Conservation (phyloP, 805 yeast genomes). For the Sugiyamaella floridensis region DNA sequence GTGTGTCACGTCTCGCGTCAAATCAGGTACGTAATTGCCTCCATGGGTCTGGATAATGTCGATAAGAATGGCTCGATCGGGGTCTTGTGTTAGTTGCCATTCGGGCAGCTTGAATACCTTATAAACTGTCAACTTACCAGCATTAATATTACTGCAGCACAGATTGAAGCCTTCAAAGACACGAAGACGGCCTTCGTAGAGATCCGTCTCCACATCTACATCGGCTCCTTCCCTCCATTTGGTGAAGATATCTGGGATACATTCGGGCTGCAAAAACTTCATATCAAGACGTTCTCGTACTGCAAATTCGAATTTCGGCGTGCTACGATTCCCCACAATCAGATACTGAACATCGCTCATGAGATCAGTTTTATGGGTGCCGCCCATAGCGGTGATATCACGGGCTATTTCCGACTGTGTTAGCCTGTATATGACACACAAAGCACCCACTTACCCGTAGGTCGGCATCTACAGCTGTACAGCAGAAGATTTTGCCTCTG, state of each 20-base stretch:
- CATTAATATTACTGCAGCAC: slow-evolving; percentile 34
- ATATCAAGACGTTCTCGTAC: slow-evolving; percentile 44
- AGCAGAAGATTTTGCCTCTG: slow-evolving; percentile 16
- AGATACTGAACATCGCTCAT: slow-evolving; percentile 47
- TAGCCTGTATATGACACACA: neutral
- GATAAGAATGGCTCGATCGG: slow-evolving; percentile 21
- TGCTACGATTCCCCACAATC: slow-evolving; percentile 45
- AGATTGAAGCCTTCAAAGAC: slow-evolving; percentile 31
- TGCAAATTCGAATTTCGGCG: slow-evolving; percentile 50
- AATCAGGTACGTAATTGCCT: slow-evolving; percentile 27
- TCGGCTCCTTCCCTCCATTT: slow-evolving; percentile 48
- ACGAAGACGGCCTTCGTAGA: slow-evolving; percentile 18
- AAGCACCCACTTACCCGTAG: slow-evolving; percentile 11
- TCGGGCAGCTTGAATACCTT: no score
- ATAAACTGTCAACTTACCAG: neutral
- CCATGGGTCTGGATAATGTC: slow-evolving; percentile 29
- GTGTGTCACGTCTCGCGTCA: slow-evolving; percentile 25
- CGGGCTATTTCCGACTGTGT: slow-evolving; percentile 27
- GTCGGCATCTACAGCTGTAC: slow-evolving; percentile 17
- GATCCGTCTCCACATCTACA: slow-evolving; percentile 23
- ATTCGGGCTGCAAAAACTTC: slow-evolving; percentile 43
- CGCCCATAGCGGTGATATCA: slow-evolving; percentile 41
- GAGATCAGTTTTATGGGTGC: slow-evolving; percentile 39
- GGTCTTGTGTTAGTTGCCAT: slow-evolving; percentile 10
- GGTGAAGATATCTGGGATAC: slow-evolving; percentile 40